Evolutionary conservation across 2,329 filamentous ascomycete genomes (phyloP).

Genomic region (Botrytis tulipae): DNA sequence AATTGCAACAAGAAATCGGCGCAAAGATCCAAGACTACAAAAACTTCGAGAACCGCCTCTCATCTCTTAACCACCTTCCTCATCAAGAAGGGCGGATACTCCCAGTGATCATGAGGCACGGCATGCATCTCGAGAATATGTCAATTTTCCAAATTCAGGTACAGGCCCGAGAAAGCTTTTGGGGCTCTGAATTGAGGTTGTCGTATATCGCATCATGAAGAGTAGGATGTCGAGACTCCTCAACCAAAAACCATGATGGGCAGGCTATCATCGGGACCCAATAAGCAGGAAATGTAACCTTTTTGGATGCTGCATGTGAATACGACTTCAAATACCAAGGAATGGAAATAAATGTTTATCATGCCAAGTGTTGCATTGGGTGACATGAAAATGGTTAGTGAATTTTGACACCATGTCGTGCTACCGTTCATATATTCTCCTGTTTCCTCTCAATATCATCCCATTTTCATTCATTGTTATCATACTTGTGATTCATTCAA

Average conservation of each 20-base stretch:
- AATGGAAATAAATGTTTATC: not conserved
- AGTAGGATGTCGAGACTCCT: not conserved
- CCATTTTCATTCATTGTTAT: not conserved
- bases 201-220: not conserved
- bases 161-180: not conserved
- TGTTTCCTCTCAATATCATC: not conserved
- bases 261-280: not conserved
- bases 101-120: constrained; percentile 6
- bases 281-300: not conserved
- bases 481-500: not conserved
- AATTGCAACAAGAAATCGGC: constrained; percentile 6
- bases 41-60: not conserved
- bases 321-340: not conserved
- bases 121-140: not conserved
- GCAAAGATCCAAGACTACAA: not conserved
- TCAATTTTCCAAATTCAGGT: not conserved
- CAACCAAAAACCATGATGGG: not conserved
- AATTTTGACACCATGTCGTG: not conserved
- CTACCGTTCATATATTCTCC: not conserved
- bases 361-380: not conserved
- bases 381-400: not conserved
- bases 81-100: not conserved
- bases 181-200: not conserved
- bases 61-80: constrained; percentile 11
- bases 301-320: not conserved